These are phyloP conservation scores for Colletotrichum tanaceti DNA, from an alignment of 2,329 filamentous ascomycete genomes.

Conservation along the genomic window DNA sequence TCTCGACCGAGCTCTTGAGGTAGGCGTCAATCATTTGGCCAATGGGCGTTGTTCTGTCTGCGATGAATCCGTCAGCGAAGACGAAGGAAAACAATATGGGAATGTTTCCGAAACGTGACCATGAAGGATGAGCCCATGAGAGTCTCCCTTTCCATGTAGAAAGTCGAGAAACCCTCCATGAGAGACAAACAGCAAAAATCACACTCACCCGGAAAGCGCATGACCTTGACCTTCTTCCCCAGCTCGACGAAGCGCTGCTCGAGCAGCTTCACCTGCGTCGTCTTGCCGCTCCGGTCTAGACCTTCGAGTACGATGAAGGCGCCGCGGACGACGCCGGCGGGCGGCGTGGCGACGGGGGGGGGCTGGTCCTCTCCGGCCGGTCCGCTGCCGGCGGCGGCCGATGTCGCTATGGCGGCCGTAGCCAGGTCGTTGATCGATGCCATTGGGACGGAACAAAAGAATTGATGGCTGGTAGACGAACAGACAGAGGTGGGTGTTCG, in stretches of 20 bases:
- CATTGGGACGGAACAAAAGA: constrained; percentile 45
- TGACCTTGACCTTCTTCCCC: constrained; percentile 62
- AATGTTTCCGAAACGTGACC: not conserved
- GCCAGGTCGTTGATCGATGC: constrained; percentile 64
- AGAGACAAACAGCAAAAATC: not conserved
- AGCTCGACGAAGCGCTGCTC: constrained; percentile 63
- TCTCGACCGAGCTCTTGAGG: constrained; percentile 75
- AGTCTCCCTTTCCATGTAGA: no score
- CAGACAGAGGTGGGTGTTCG: no score
- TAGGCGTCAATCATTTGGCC: constrained; percentile 89
- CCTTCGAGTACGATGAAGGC: constrained; percentile 88
- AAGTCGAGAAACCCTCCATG: not conserved
- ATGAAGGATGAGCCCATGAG: no score
- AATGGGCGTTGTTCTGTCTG: constrained; percentile 85
- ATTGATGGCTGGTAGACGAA: not conserved
- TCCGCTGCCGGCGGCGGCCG: constrained; percentile 43
- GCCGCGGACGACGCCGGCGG: constrained; percentile 61
- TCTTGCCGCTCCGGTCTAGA: constrained; percentile 90
- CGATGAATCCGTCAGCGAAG: not conserved
- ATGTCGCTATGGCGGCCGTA: constrained; percentile 59
- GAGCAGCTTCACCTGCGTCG: constrained; percentile 84
- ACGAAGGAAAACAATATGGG: not conserved
- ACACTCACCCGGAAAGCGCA: constrained; percentile 68
- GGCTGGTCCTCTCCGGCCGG: constrained; percentile 16
- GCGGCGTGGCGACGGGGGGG: constrained; percentile 9